These are phyloP conservation scores for Simplicillium sp. DNA, from an alignment of 2,329 filamentous ascomycete species.

Conservation along the genomic window DNA sequence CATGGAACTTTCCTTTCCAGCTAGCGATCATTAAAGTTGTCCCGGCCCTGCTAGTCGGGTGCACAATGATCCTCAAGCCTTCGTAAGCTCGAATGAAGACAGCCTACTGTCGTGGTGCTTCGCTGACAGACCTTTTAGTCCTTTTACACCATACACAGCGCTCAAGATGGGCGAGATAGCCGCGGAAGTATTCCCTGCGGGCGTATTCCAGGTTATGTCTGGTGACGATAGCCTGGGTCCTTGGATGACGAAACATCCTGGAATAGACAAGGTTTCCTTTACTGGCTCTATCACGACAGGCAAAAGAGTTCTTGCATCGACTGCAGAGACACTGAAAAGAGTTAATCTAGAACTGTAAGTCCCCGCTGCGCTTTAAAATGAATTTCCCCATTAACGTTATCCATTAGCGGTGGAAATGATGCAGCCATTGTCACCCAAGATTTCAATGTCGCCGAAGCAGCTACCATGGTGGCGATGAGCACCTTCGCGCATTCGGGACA, in stretches of 20 bases:
- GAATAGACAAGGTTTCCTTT: slow-evolving; percentile 53
- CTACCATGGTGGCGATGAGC: slow-evolving; percentile 33
- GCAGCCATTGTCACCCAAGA: slow-evolving; percentile 49
- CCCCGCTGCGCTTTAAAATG: background rate
- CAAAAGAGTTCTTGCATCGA: slow-evolving; percentile 50
- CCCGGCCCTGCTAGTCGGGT: slow-evolving; percentile 47
- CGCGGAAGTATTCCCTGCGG: slow-evolving; percentile 47
- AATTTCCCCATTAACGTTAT: slow-evolving; percentile 4
- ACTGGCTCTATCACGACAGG: slow-evolving; percentile 52
- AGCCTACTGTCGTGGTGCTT: too few species aligned
- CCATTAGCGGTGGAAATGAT: slow-evolving; percentile 42
- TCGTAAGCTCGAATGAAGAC: slow-evolving; percentile 18
- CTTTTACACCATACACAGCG: slow-evolving; percentile 46
- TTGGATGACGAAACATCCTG: slow-evolving; percentile 48
- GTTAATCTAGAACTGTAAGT: slow-evolving; percentile 46
- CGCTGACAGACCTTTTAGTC: slow-evolving; percentile 9
- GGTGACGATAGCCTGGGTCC: slow-evolving; percentile 53
- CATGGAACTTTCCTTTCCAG: slow-evolving; percentile 49
- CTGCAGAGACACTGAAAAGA: slow-evolving; percentile 47
- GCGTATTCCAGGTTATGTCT: slow-evolving; percentile 51
- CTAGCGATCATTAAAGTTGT: slow-evolving; percentile 44
- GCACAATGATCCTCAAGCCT: slow-evolving; percentile 45
- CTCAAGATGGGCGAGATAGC: slow-evolving; percentile 54
- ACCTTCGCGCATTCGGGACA: slow-evolving; percentile 49
- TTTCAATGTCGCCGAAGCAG: slow-evolving; percentile 35